A percentile compares a stretch with the other conserved stretches of the same genome.
These are phyloP conservation scores for Aspergillus nomiae DNA, from an alignment of 2,329 filamentous ascomycete species.

Conservation along the genomic window DNA sequence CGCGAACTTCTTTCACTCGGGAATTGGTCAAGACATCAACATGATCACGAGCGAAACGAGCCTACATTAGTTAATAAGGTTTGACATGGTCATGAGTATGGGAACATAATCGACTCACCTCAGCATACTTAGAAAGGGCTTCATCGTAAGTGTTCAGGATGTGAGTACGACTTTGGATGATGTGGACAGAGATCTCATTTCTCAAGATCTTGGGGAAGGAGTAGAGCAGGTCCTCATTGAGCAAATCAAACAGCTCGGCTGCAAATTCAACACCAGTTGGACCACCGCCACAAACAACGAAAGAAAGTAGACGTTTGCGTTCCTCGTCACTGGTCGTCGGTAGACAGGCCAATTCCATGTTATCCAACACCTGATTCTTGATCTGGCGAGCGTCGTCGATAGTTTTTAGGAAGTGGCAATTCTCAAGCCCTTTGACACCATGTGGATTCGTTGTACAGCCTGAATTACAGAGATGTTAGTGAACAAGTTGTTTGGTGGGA, in stretches of 20 bases:
- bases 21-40: constrained; percentile 92
- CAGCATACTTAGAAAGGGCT: constrained; percentile 86
- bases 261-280: constrained; percentile 98
- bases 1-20: constrained; percentile 82
- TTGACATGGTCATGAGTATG: too few species aligned
- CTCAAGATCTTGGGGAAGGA: constrained; percentile 88
- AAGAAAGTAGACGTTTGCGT: constrained; percentile 82
- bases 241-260: constrained; percentile 89
- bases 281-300: constrained; percentile 93
- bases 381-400: constrained; percentile 90
- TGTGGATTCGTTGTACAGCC: constrained; percentile 90
- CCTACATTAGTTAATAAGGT: constrained; percentile 36
- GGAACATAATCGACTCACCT: constrained; percentile 48
- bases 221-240: constrained; percentile 87
- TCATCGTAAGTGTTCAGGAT: constrained; percentile 99
- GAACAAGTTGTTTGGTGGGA: neutral
- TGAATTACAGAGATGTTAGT: constrained; percentile 21
- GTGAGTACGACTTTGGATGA: constrained; percentile 91
- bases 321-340: constrained; percentile 90
- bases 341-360: constrained; percentile 88
- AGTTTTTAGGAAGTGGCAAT: constrained; percentile 94
- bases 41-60: constrained; percentile 85
- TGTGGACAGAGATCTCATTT: constrained; percentile 95
- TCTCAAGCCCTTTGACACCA: constrained; percentile 89
- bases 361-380: constrained; percentile 82